Percentiles rank a stretch among this genome's conserved stretches.
phyloP scores from a whole-genome alignment of 495 filamentous ascomycete genomes.

The Trichoderma erinaceum region DNA sequence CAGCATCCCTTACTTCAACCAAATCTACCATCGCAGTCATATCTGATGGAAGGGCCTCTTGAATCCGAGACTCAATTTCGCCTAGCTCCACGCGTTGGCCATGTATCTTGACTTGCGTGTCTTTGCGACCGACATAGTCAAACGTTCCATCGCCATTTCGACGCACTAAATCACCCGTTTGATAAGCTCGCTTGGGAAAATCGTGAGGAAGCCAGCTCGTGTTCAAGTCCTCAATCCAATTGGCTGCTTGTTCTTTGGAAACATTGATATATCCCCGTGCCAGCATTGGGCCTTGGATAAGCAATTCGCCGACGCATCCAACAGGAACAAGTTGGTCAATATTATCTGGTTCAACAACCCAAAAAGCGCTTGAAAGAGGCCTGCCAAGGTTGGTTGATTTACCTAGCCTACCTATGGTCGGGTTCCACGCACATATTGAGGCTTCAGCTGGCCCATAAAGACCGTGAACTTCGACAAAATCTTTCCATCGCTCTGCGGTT shows the following conservation, averaged over 20 bases:
- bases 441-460: conserved; percentile 42
- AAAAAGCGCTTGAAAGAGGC: conserved; percentile 36
- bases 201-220: conserved; percentile 22
- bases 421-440: conserved; percentile 17
- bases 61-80: conserved; percentile 5
- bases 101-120: conserved; percentile 13
- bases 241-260: conserved; percentile 15
- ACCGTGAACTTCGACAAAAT: conserved; percentile 28
- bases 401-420: not conserved
- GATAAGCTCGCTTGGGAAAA: not conserved
- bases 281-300: conserved; percentile 29
- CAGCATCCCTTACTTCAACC: not conserved
- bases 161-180: conserved; percentile 7
- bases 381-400: conserved; percentile 2
- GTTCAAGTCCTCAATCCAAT: conserved; percentile 33
- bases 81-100: conserved; percentile 13
- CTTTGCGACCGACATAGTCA: conserved; percentile 7
- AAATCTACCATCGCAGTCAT: conserved; percentile 19
- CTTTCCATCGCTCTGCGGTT: conserved; percentile 15
- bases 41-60: not conserved
- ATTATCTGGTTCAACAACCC: conserved; percentile 31
- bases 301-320: conserved; percentile 43
- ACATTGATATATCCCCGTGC: conserved; percentile 34
- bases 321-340: conserved; percentile 32
- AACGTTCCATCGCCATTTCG: conserved; percentile 30